phyloP scores from a whole-genome alignment of 2,329 filamentous ascomycete species.

The Chaetomium sp. region DNA sequence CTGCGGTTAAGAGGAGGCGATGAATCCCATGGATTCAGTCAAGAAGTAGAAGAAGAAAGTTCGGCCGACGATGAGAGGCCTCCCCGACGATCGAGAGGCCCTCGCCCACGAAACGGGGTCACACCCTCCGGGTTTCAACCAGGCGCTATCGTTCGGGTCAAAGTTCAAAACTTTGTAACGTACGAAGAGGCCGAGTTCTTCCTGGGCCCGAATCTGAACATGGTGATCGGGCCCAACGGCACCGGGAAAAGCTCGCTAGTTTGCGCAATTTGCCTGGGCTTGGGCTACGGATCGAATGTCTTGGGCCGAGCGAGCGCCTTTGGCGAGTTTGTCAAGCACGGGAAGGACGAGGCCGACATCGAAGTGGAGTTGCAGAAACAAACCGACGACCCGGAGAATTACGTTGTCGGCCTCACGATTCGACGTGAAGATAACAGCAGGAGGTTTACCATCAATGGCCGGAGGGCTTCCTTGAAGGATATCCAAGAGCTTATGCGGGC shows the following conservation, averaged over 20 bases:
- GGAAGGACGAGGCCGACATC: conserved; percentile 66
- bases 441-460: conserved; percentile 71
- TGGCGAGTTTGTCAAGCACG: conserved; percentile 91
- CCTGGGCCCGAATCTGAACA: conserved; percentile 88
- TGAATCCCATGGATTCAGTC: conserved; percentile 6
- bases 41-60: conserved; percentile 8
- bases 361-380: conserved; percentile 82
- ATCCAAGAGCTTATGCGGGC: conserved; percentile 61
- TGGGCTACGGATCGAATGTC: conserved; percentile 76
- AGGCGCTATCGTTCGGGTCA: conserved; percentile 83
- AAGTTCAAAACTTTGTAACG: conserved; percentile 84
- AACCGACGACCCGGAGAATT: conserved; percentile 55
- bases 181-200: conserved; percentile 89
- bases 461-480: conserved; percentile 52
- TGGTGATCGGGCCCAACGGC: conserved; percentile 98
- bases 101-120: conserved; percentile 14
- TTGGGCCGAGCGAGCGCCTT: conserved; percentile 80
- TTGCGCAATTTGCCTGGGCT: conserved; percentile 88
- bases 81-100: conserved; percentile 6
- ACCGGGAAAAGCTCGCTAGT: conserved; percentile 97
- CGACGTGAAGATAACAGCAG: conserved; percentile 74
- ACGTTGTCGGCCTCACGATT: conserved; percentile 69
- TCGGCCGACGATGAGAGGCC: conserved; percentile 16
- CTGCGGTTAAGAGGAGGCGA: conserved; percentile 21
- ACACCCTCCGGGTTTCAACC: conserved; percentile 47